Base-by-base conservation (phyloP, 202 grass and related monocot species). In the Carex arenaria region DNA sequence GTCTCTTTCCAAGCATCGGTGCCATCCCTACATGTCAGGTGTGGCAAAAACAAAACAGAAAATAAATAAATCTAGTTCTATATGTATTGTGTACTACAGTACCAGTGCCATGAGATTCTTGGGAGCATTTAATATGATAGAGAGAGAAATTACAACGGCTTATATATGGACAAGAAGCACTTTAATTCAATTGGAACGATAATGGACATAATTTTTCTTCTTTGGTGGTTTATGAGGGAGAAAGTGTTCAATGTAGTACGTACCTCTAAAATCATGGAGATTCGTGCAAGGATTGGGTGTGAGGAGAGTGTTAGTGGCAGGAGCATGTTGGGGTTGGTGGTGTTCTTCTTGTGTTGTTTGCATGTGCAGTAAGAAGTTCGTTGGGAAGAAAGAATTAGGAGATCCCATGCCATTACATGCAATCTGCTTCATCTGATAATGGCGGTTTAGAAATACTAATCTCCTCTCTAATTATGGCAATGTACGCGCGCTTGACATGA, bases 301-400 rank as follows among this genome's bases (percentile, higher is more conserved):
- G 30, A 91, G 85, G 89, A 93, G 90, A 9, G 87, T 76, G 78
- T 87, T 87, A 45, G 67, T 67, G 62, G 75, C 63, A 36, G 57
- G 84, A 43, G 42, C 56, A 6, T 72, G 83, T 61, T 72, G 87
- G 47, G 85, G 71, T 43, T 62, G 85, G 85, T 73, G 84, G 3
- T 92, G 80, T 42, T 96, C 91, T 55, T 93, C 89, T 69, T 98
- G 86, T 47, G 63, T 75, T 1, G 91, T 88, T 86, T 92, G 93
- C 89, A 99, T 93, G 83, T 93, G 95, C 73, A 93, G 82, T 62
- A 99, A 72, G 87, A 99, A 99, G 84, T 91, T 92, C 15, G 93
- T 87, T 85, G 91, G 88, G 85, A 99, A 96, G 91, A 88, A 93
- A 61, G 93, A 90, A 36, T 36, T 36, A 59, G 91, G 89, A 57